phyloP scores from a whole-genome alignment of 164 flowering plant genomes.

The Buxus sempervirens region DNA sequence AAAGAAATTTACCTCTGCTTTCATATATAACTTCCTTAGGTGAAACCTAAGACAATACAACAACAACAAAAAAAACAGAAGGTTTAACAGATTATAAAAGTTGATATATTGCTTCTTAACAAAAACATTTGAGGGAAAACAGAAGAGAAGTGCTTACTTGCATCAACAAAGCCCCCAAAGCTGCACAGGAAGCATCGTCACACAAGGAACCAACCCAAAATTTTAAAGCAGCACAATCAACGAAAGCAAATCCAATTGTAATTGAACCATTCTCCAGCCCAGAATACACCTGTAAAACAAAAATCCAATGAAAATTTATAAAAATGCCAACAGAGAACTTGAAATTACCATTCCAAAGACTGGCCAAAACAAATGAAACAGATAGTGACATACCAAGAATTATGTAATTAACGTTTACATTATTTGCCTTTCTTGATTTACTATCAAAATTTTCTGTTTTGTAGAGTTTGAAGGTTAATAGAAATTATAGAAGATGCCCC shows the following conservation, averaged over 20 bases:
- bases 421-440: too few species aligned
- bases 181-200: slow-evolving; percentile 89
- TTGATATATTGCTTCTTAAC: background rate
- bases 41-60: slow-evolving; percentile 49
- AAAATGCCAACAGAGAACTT: too few species aligned
- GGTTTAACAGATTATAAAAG: background rate
- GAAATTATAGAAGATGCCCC: too few species aligned
- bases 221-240: slow-evolving; percentile 82
- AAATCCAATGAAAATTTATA: background rate
- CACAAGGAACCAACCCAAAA: slow-evolving; percentile 88
- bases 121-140: background rate
- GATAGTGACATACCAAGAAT: too few species aligned
- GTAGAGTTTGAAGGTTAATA: too few species aligned
- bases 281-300: slow-evolving; percentile 39
- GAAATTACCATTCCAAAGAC: too few species aligned
- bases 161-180: slow-evolving; percentile 87
- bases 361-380: too few species aligned
- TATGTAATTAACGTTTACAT: too few species aligned
- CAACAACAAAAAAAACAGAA: slow-evolving; percentile 8
- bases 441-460: too few species aligned
- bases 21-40: slow-evolving; percentile 87
- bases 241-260: slow-evolving; percentile 87
- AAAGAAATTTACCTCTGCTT: slow-evolving; percentile 47
- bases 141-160: slow-evolving; percentile 50
- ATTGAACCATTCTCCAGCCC: slow-evolving; percentile 45